Evolutionary conservation across 2,329 filamentous ascomycete species (phyloP).

Genomic region (Emmonsia crescens): DNA sequence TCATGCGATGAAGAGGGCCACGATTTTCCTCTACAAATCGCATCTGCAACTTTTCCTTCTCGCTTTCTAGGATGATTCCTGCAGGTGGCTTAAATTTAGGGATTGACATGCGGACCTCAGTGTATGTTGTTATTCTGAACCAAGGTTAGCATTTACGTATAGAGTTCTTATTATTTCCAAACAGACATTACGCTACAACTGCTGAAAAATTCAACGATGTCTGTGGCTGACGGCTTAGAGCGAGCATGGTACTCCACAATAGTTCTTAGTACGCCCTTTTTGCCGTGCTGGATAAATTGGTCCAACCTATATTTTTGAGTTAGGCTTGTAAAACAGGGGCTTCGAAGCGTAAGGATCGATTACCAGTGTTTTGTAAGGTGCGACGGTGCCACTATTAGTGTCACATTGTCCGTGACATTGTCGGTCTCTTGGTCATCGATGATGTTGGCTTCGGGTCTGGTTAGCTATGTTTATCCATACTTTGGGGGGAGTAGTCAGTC

Average conservation of each 20-base stretch:
- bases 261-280: slow-evolving; percentile 12
- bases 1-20: slow-evolving; percentile 26
- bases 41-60: slow-evolving; percentile 19
- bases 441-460: slow-evolving; percentile 22
- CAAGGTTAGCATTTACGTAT: slow-evolving; percentile 5
- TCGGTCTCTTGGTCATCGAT: slow-evolving; percentile 21
- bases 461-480: neutral
- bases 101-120: slow-evolving; percentile 26
- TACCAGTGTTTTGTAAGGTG: slow-evolving; percentile 28
- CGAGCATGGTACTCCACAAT: slow-evolving; percentile 20
- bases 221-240: slow-evolving; percentile 12
- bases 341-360: neutral
- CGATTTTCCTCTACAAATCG: slow-evolving; percentile 15
- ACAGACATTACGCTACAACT: slow-evolving; percentile 19
- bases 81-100: slow-evolving; percentile 17
- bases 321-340: neutral
- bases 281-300: slow-evolving; percentile 26
- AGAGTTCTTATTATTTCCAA: neutral
- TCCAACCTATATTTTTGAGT: slow-evolving; percentile 15
- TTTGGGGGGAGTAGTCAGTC: neutral
- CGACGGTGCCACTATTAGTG: slow-evolving; percentile 29
- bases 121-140: slow-evolving; percentile 28
- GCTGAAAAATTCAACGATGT: slow-evolving; percentile 15
- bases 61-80: slow-evolving; percentile 10
- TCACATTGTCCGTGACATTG: slow-evolving; percentile 19